Evolutionary conservation across 495 filamentous ascomycete species (phyloP).

Genomic region (Lophiotrema nucula): DNA sequence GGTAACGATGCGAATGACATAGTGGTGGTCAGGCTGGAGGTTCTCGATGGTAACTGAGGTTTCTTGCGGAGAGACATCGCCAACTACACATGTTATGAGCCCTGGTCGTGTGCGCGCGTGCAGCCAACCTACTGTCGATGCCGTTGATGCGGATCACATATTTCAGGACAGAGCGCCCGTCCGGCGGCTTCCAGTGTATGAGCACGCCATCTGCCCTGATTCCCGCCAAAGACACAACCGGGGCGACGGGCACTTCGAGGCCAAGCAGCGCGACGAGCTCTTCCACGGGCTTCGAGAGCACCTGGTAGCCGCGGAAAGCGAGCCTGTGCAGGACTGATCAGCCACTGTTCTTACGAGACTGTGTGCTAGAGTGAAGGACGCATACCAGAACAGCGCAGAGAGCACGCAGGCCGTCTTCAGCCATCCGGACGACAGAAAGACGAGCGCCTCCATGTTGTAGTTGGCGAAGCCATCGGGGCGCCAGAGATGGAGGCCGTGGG

Average conservation of each 20-base stretch:
- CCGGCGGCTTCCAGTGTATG: constrained; percentile 85
- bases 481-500: constrained; percentile 23
- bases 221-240: constrained; percentile 86
- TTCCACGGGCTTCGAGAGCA: constrained; percentile 84
- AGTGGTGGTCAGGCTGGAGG: constrained; percentile 80
- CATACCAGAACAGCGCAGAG: constrained; percentile 35
- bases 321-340: constrained; percentile 56
- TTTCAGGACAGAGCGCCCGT: constrained; percentile 74
- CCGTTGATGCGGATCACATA: constrained; percentile 93
- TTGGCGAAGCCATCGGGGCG: constrained; percentile 22
- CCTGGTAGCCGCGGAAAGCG: constrained; percentile 75
- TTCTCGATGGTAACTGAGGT: constrained; percentile 85
- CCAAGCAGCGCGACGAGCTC: constrained; percentile 87
- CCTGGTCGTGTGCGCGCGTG: not conserved
- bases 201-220: constrained; percentile 82
- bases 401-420: constrained; percentile 33
- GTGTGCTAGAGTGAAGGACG: not conserved
- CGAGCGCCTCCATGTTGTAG: constrained; percentile 34
- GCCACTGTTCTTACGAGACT: not conserved
- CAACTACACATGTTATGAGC: constrained; percentile 57
- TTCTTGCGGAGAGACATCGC: constrained; percentile 78
- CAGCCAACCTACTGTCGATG: constrained; percentile 66
- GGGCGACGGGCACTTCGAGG: constrained; percentile 86
- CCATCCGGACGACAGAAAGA: constrained; percentile 31
- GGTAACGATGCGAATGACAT: constrained; percentile 87